Conservation (phyloP, 208 protist genomes). For the Crithidia thermophila region DNA sequence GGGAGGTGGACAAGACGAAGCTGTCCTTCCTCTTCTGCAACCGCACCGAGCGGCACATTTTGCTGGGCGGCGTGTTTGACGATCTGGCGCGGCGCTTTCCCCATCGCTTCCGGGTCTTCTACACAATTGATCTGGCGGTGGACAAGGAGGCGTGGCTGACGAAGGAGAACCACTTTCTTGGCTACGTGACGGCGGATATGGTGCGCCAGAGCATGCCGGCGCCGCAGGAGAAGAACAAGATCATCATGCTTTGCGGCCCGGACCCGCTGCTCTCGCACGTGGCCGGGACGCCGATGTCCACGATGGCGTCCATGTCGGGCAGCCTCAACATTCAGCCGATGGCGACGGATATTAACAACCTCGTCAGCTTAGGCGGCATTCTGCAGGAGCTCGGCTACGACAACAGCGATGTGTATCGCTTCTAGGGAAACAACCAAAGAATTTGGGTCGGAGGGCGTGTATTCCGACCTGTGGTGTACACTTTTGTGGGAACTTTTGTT, state of each 20-base stretch:
- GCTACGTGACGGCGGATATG: constrained; percentile 82
- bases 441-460: too few relatives aligned
- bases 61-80: constrained; percentile 91
- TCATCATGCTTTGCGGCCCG: constrained; percentile 92
- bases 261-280: constrained; percentile 85
- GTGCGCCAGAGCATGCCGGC: constrained; percentile 74
- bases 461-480: too few relatives aligned
- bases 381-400: constrained; percentile 83
- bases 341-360: constrained; percentile 85
- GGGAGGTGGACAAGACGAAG: constrained; percentile 81
- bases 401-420: constrained; percentile 87
- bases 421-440: constrained; percentile 52
- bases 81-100: constrained; percentile 65
- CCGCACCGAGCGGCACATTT: constrained; percentile 92
- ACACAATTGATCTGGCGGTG: constrained; percentile 85
- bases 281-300: constrained; percentile 75
- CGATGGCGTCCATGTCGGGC: constrained; percentile 79
- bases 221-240: constrained; percentile 77
- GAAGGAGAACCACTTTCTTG: constrained; percentile 65
- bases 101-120: constrained; percentile 87
- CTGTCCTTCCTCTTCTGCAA: constrained; percentile 94
- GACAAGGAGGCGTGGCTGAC: constrained; percentile 78
- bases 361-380: constrained; percentile 76
- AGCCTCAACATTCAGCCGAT: constrained; percentile 81
- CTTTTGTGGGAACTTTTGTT: too few relatives aligned